Conservation (phyloP, 148 eudicot species). For the Selenicereus undatus region DNA sequence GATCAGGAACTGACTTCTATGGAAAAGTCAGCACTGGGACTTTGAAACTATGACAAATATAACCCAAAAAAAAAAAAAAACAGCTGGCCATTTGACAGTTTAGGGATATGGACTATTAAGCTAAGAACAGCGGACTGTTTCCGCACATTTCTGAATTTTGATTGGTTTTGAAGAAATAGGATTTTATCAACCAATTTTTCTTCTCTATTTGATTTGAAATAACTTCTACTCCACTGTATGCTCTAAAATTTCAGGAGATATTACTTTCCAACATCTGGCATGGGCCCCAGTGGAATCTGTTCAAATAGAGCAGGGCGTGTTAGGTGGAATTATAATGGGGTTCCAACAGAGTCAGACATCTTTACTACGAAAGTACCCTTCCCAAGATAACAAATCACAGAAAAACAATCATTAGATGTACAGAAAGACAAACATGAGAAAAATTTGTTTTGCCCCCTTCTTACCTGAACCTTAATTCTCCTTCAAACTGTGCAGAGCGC, state of each 20-base stretch:
- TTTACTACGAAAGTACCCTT: not conserved
- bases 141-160: not conserved
- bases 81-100: not conserved
- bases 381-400: not conserved
- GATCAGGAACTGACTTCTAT: not conserved
- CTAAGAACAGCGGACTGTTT: not conserved
- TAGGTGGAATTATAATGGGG: not conserved
- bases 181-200: not conserved
- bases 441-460: not conserved
- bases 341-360: not conserved
- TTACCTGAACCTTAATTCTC: constrained; percentile 90
- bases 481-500: constrained; percentile 73
- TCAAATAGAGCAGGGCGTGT: not conserved
- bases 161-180: not conserved
- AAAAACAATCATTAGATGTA: not conserved
- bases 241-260: not conserved
- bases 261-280: not conserved
- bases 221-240: not conserved
- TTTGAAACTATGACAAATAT: not conserved
- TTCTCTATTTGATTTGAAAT: not conserved
- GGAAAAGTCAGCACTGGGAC: not conserved
- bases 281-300: not conserved
- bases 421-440: not conserved
- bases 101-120: not conserved
- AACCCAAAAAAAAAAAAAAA: not conserved